phyloP scores from a whole-genome alignment of 2,329 filamentous ascomycete genomes.

The Exutisphaerella laricina region DNA sequence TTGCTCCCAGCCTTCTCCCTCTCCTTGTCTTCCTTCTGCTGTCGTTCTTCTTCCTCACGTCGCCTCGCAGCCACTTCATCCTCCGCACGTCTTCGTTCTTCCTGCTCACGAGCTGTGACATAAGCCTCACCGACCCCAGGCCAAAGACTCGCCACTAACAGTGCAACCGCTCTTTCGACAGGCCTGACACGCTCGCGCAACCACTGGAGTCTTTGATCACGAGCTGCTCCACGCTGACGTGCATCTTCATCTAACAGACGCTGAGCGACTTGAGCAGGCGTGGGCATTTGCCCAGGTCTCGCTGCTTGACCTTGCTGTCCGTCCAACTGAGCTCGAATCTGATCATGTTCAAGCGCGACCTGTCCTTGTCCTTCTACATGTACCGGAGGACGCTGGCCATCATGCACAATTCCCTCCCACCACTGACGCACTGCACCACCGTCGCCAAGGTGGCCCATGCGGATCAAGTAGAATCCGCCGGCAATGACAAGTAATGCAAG shows the following conservation, averaged over 20 bases:
- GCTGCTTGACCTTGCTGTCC: slow-evolving; percentile 12
- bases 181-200: slow-evolving; percentile 38
- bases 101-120: slow-evolving; percentile 49
- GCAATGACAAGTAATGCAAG: slow-evolving; percentile 38
- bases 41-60: slow-evolving; percentile 25
- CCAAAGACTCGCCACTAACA: slow-evolving; percentile 58
- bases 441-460: slow-evolving; percentile 39
- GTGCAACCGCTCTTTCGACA: slow-evolving; percentile 51
- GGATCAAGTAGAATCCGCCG: slow-evolving; percentile 38
- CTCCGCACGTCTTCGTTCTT: slow-evolving; percentile 27
- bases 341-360: neutral
- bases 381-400: slow-evolving; percentile 18
- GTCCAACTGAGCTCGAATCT: slow-evolving; percentile 8
- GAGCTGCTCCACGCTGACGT: slow-evolving; percentile 6
- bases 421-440: slow-evolving; percentile 36
- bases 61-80: slow-evolving; percentile 26
- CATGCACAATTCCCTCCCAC: slow-evolving; percentile 41
- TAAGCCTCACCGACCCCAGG: slow-evolving; percentile 59
- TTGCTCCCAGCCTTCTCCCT: slow-evolving; percentile 9
- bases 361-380: neutral
- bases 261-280: slow-evolving; percentile 40
- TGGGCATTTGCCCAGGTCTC: slow-evolving; percentile 27
- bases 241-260: slow-evolving; percentile 34
- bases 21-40: slow-evolving; percentile 18
- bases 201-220: slow-evolving; percentile 23